These are phyloP conservation scores for Silene noctiflora DNA, from an alignment of 179 eudicot species.

Conservation along the genomic window DNA sequence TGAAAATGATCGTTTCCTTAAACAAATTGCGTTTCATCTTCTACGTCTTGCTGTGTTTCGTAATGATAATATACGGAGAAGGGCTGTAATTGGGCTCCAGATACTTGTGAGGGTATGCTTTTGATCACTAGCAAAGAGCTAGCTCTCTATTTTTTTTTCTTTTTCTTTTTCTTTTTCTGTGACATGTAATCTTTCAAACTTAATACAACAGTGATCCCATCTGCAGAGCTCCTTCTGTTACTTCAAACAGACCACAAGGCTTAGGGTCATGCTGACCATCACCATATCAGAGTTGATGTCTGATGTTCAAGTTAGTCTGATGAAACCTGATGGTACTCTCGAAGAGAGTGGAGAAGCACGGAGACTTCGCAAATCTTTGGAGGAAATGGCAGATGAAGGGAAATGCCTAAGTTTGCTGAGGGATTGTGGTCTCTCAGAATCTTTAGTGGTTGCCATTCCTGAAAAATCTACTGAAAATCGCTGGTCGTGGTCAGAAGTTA, in stretches of 20 bases:
- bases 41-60: slow-evolving; percentile 94
- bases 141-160: neutral
- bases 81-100: slow-evolving; percentile 93
- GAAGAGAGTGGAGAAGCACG: slow-evolving; percentile 99
- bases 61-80: slow-evolving; percentile 73
- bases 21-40: slow-evolving; percentile 98
- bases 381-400: slow-evolving; percentile 90
- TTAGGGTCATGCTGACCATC: slow-evolving; percentile 91
- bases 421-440: slow-evolving; percentile 77
- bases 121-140: slow-evolving; percentile 1
- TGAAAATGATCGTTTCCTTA: slow-evolving; percentile 95
- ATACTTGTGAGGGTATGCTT: slow-evolving; percentile 85
- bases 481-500: slow-evolving; percentile 96
- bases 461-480: slow-evolving; percentile 54
- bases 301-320: slow-evolving; percentile 93
- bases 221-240: slow-evolving; percentile 89
- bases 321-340: slow-evolving; percentile 94
- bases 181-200: slow-evolving; percentile 7
- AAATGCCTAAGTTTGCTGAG: slow-evolving; percentile 49
- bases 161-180: neutral
- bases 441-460: slow-evolving; percentile 50
- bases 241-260: slow-evolving; percentile 75
- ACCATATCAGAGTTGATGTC: slow-evolving; percentile 98
- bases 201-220: slow-evolving; percentile 17
- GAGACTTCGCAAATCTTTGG: slow-evolving; percentile 80